Conservation (phyloP, 192 early-diverging fungal species). For the Linderina pennispora region DNA sequence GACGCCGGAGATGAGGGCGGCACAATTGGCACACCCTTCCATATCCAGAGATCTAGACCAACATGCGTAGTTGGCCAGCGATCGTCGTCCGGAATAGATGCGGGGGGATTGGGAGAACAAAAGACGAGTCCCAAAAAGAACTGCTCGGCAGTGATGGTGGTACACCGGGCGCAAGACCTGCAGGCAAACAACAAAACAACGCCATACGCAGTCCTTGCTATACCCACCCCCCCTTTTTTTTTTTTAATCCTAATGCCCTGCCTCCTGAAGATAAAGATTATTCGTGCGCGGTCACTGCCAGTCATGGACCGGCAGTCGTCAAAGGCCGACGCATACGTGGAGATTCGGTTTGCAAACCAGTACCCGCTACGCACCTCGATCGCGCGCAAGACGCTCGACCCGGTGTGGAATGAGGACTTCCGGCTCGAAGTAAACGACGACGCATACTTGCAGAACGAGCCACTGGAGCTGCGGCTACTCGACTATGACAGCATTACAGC, state of each 20-base stretch:
- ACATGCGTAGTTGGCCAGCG: too few relatives aligned
- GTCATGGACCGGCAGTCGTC: slow-evolving; percentile 79
- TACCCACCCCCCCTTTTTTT: too few relatives aligned
- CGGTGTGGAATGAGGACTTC: slow-evolving; percentile 79
- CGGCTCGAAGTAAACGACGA: slow-evolving; percentile 73
- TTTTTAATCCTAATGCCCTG: slow-evolving; percentile 76
- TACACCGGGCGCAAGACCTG: too few relatives aligned
- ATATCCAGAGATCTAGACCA: too few relatives aligned
- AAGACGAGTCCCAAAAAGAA: too few relatives aligned
- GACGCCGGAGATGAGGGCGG: too few relatives aligned
- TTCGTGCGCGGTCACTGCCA: slow-evolving; percentile 66
- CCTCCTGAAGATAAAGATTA: slow-evolving; percentile 68
- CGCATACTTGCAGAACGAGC: slow-evolving; percentile 74
- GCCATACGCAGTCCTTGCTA: too few relatives aligned
- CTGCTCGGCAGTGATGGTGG: too few relatives aligned
- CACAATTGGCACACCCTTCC: too few relatives aligned
- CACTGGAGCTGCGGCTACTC: slow-evolving; percentile 68
- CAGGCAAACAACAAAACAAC: too few relatives aligned
- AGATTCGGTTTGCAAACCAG: slow-evolving; percentile 67
- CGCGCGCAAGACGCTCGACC: slow-evolving; percentile 65
- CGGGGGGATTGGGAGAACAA: too few relatives aligned
- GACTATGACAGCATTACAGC: slow-evolving; percentile 71
- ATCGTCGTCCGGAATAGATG: too few relatives aligned
- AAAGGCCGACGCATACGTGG: slow-evolving; percentile 80
- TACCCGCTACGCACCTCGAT: slow-evolving; percentile 61